Evolutionary conservation across 805 yeast species (phyloP), one percentile per base, ranked within the genome.

Genomic region (Yarrowia keelungensis): DNA sequence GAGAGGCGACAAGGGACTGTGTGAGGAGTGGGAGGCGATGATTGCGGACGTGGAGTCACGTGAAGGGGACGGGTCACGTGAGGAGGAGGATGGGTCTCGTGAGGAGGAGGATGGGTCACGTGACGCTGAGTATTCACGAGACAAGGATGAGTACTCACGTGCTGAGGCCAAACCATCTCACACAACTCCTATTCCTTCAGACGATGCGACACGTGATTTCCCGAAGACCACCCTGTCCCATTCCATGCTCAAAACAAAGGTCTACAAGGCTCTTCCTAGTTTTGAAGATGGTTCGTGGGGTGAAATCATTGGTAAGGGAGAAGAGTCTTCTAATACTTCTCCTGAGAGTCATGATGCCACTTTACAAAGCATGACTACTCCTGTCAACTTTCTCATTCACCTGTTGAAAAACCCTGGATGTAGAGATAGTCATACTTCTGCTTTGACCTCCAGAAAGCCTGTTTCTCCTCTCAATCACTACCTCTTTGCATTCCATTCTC

Each of bases 401-500:
- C 26, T 59, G 14, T 3, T 59, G 9, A 14, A 16, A 14, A 16
- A 59, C 35, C 65, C 65, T 7, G 32, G 42, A 1, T 16, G 32
- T 11, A 16, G 51, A 35, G 65, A 59, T 5, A 56, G n/a, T n/a
- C 47, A 56, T 11, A 42, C 39, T 3, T n/a, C 64, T 5, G 47
- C 49, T 2, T 0, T 43, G 2, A 19, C 64, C 2, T 56, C 64
- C 1, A 49, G 64, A 8, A 56, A 56, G 5, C 64, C 65, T 0
- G 42, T 36, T 14, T 45, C 14, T 14, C 51, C 65, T 1, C 16
- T 59, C 9, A 59, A 59, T n/a, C 65, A 42, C 35, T 35, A 45
- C 11, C 51, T 59, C 2, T 59, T 59, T 45, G 65, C 65, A n/a
- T 59, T 59, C 35, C 65, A 59, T 9, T 32, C 65, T 12, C 65